Evolutionary conservation across 306 rosid genomes (phyloP).

Genomic region (Lagenaria siceraria): DNA sequence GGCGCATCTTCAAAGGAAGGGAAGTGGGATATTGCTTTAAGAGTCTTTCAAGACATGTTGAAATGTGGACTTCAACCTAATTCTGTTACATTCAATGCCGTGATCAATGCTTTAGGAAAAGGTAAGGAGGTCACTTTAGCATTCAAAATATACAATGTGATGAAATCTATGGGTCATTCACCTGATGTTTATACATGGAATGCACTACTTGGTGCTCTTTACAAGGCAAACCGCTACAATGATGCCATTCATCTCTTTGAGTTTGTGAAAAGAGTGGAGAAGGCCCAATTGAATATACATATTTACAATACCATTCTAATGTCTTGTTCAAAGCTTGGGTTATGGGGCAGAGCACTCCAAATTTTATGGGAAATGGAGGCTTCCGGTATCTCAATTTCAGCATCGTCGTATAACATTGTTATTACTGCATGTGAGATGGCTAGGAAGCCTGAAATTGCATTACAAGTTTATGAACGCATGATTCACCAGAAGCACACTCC

Average conservation of each 20-base stretch:
- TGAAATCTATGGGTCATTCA: slow-evolving; percentile 43
- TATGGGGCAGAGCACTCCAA: slow-evolving; percentile 67
- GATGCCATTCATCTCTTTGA: slow-evolving; percentile 60
- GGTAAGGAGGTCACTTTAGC: slow-evolving; percentile 62
- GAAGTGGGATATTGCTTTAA: slow-evolving; percentile 52
- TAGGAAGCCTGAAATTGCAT: slow-evolving; percentile 56
- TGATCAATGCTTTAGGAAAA: slow-evolving; percentile 68
- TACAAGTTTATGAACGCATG: slow-evolving; percentile 86
- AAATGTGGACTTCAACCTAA: slow-evolving; percentile 42
- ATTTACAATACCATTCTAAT: slow-evolving; percentile 50
- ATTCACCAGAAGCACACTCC: slow-evolving; percentile 49
- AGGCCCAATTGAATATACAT: slow-evolving; percentile 31
- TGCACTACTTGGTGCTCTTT: slow-evolving; percentile 51
- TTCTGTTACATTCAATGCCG: slow-evolving; percentile 47
- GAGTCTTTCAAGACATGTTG: slow-evolving; percentile 50
- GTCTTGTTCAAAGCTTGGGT: slow-evolving; percentile 73
- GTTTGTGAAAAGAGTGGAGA: slow-evolving; percentile 28
- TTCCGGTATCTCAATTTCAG: slow-evolving; percentile 32
- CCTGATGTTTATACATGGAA: slow-evolving; percentile 75
- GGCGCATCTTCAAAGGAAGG: slow-evolving; percentile 66
- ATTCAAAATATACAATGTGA: slow-evolving; percentile 28
- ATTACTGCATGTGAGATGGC: slow-evolving; percentile 63
- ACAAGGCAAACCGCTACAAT: slow-evolving; percentile 32
- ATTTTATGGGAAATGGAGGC: slow-evolving; percentile 80
- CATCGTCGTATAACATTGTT: slow-evolving; percentile 62